A percentile compares a stretch with the other conserved stretches of the same genome.
Conservation (phyloP, 2,329 filamentous ascomycete genomes). For the Calonectria hawksworthii region DNA sequence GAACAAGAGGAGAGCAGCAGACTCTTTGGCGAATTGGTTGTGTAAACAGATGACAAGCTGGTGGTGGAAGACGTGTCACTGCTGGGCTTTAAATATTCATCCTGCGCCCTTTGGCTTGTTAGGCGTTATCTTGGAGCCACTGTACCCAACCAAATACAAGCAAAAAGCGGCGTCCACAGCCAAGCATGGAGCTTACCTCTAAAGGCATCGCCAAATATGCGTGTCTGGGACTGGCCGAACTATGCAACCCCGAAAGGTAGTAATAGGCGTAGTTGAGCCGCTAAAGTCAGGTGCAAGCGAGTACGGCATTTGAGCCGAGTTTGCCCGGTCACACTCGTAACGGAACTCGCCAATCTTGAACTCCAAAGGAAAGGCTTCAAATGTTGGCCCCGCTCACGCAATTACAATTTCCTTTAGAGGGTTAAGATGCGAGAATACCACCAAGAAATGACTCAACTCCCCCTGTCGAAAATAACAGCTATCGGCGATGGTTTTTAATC, state of each 20-base stretch:
- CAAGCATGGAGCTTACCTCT: constrained; percentile 9
- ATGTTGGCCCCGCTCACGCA: neutral
- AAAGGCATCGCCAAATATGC: constrained; percentile 18
- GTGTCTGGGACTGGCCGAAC: neutral
- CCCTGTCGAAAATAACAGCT: neutral
- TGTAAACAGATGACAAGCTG: neutral
- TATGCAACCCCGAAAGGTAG: neutral
- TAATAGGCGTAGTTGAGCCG: constrained; percentile 2
- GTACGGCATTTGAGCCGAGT: neutral
- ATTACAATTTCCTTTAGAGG: neutral
- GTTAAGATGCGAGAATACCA: neutral
- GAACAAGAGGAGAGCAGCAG: neutral
- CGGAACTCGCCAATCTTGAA: constrained; percentile 15
- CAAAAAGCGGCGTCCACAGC: neutral
- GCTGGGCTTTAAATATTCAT: neutral
- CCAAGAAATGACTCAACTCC: neutral
- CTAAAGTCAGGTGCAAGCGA: constrained; percentile 15
- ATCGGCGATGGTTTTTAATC: neutral
- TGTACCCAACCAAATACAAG: neutral
- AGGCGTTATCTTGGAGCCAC: neutral
- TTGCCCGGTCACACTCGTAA: neutral
- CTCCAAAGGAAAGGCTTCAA: constrained; percentile 22
- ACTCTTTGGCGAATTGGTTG: neutral
- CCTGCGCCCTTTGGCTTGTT: neutral
- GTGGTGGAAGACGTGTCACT: neutral